Base-by-base conservation (phyloP, 2,329 filamentous ascomycete genomes). In the Fusarium luffae region DNA sequence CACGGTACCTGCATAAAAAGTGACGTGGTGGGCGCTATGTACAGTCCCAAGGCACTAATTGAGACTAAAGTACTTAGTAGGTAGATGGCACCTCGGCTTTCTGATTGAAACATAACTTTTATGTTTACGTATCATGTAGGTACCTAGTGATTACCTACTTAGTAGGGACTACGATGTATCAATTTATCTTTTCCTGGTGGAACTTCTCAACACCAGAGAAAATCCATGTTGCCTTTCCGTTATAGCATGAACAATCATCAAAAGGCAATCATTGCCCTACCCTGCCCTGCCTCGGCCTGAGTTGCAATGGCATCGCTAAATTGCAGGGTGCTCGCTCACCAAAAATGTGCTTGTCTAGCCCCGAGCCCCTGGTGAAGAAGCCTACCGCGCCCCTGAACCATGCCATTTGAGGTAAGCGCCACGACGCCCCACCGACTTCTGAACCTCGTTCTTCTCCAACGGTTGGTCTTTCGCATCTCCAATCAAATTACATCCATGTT, bases 1-100 rank as follows among this genome's bases (percentile, higher is more conserved):
- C 46, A 60, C 63, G 47, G 73, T 75, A 75, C 73, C 73, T 75
- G 73, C 73, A 74, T 75, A 59, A 56, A 52, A 52, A 58, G 58
- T 69, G 68, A 75, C 61, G 69, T 69, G 69, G 52, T 59, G 72
- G 70, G 63, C 65, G 63, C 63, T 64, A 23, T 18, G 18, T 37
- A n/a, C 5, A 37, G 34, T 37, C 18, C 32, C 9, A 34, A 34
- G 32, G 32, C 16, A 18, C 32, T 18, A 34, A 18, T 10, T 18
- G 34, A n/a, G 34, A 37, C 34, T 11, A 37, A 37, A 37, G 16
- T 37, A 37, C 28, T n/a, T n/a, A n/a, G n/a, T 13, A 37, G 18
- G 16, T 18, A 37, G 32, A 37, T 37, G 16, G 32, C 32, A 18
- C 5, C 34, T 37, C 34, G 11, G 34, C n/a, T 21, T 34, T 21